phyloP scores from a whole-genome alignment of 169 alveolate genomes.

The Babesia bovis region DNA sequence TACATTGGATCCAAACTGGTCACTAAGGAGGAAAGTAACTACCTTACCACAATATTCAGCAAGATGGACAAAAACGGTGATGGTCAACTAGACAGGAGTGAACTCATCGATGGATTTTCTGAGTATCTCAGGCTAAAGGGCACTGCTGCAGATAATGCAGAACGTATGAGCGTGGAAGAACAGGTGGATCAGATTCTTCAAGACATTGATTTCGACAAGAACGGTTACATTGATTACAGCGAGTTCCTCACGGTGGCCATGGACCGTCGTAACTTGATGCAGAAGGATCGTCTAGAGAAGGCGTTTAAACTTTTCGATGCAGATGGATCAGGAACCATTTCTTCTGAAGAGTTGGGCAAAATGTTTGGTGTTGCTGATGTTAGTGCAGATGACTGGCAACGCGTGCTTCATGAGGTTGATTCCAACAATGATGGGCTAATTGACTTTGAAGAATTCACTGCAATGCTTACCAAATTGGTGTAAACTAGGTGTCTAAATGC shows the following conservation, averaged over 20 bases:
- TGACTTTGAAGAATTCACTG: constrained; percentile 91
- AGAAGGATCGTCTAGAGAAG: constrained; percentile 87
- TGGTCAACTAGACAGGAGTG: constrained; percentile 84
- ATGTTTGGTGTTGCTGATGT: constrained; percentile 79
- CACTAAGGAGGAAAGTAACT: constrained; percentile 86
- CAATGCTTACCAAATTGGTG: constrained; percentile 78
- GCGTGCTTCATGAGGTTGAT: constrained; percentile 86
- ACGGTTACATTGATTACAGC: constrained; percentile 86
- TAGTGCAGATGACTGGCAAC: constrained; percentile 77
- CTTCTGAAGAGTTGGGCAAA: constrained; percentile 88
- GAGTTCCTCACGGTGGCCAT: constrained; percentile 94
- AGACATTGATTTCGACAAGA: constrained; percentile 85
- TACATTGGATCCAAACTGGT: constrained; percentile 89
- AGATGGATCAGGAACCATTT: constrained; percentile 93
- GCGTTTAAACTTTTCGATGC: constrained; percentile 94
- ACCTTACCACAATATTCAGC: constrained; percentile 86
- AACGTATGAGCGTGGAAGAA: constrained; percentile 78
- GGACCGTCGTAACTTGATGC: constrained; percentile 83
- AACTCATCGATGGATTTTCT: constrained; percentile 83
- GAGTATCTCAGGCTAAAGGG: constrained; percentile 83
- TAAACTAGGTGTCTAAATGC: background rate
- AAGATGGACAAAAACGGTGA: constrained; percentile 89
- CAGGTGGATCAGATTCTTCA: constrained; percentile 84
- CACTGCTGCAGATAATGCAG: constrained; percentile 73
- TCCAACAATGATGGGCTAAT: constrained; percentile 90